A percentile compares a stretch with the other conserved stretches of the same genome.
These are phyloP conservation scores for Henckelia pumila DNA, from an alignment of 257 asterid genomes.

Conservation along the genomic window DNA sequence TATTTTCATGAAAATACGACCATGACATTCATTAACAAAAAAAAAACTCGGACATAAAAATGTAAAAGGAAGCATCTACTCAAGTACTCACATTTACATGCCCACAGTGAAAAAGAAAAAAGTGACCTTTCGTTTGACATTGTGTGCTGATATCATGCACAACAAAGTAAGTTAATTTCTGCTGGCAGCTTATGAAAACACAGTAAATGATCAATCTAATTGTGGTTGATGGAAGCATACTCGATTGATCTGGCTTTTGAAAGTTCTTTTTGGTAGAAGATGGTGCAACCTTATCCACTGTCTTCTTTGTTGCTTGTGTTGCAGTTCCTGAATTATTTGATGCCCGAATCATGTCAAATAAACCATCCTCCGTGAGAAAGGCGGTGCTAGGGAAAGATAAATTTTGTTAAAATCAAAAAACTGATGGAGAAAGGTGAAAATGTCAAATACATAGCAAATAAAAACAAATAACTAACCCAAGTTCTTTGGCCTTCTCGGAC, in stretches of 20 bases:
- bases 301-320: conserved; percentile 41
- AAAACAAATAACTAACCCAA: conserved; percentile 60
- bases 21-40: too few relatives aligned
- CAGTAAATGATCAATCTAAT: neutral
- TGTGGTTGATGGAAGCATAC: conserved; percentile 33
- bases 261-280: conserved; percentile 63
- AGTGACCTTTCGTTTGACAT: neutral
- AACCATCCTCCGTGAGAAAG: conserved; percentile 89
- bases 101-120: neutral
- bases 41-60: neutral
- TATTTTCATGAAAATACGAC: neutral
- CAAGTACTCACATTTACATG: neutral
- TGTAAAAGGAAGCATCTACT: neutral
- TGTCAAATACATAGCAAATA: conserved; percentile 18
- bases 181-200: conserved; percentile 19
- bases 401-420: conserved; percentile 18
- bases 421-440: conserved; percentile 7
- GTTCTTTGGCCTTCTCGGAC: conserved; percentile 87
- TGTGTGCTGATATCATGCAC: neutral
- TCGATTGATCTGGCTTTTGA: conserved; percentile 39
- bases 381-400: conserved; percentile 52
- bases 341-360: conserved; percentile 76
- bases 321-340: conserved; percentile 55
- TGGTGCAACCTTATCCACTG: conserved; percentile 47
- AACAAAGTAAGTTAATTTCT: neutral